Conservation (phyloP, 352 stramenopile species). For the Phytophthora pistaciae region DNA sequence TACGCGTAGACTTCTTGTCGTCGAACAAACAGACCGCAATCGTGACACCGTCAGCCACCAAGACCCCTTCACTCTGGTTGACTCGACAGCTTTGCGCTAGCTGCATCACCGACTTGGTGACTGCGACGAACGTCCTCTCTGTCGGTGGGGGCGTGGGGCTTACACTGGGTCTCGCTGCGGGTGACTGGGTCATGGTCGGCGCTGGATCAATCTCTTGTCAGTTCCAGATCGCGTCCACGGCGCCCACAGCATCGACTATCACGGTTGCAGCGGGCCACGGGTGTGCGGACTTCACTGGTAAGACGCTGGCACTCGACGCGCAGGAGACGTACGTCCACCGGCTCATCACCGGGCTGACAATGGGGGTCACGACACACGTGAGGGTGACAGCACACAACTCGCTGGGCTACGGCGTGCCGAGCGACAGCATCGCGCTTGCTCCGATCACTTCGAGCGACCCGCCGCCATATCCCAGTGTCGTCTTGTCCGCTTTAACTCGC, state of each 20-base stretch:
- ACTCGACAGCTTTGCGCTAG: slow-evolving; percentile 53
- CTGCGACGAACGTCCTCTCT: slow-evolving; percentile 20
- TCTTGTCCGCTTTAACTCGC: slow-evolving; percentile 50
- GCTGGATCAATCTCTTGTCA: slow-evolving; percentile 59
- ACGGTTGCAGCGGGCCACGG: slow-evolving; percentile 49
- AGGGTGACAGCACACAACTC: slow-evolving; percentile 93
- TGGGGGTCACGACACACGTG: slow-evolving; percentile 92
- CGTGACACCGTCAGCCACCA: slow-evolving; percentile 38
- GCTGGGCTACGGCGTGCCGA: slow-evolving; percentile 87
- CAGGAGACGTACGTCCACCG: slow-evolving; percentile 75
- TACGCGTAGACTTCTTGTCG: slow-evolving; percentile 65
- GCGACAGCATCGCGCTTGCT: slow-evolving; percentile 74
- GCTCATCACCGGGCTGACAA: slow-evolving; percentile 78
- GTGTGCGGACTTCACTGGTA: slow-evolving; percentile 54
- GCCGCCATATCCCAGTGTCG: slow-evolving; percentile 75
- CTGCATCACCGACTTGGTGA: slow-evolving; percentile 54
- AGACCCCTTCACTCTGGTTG: slow-evolving; percentile 48
- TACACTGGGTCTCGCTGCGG: slow-evolving; percentile 23
- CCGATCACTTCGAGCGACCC: slow-evolving; percentile 92
- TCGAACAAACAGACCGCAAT: slow-evolving; percentile 39
- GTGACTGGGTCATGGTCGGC: slow-evolving; percentile 65
- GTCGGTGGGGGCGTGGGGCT: slow-evolving; percentile 16
- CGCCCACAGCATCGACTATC: slow-evolving; percentile 40
- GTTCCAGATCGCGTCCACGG: slow-evolving; percentile 42
- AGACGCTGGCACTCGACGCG: slow-evolving; percentile 56